Percentiles rank a stretch among this genome's conserved stretches.
Evolutionary conservation across 2,329 filamentous ascomycete species (phyloP).

Genomic region (Fusarium anguioides): DNA sequence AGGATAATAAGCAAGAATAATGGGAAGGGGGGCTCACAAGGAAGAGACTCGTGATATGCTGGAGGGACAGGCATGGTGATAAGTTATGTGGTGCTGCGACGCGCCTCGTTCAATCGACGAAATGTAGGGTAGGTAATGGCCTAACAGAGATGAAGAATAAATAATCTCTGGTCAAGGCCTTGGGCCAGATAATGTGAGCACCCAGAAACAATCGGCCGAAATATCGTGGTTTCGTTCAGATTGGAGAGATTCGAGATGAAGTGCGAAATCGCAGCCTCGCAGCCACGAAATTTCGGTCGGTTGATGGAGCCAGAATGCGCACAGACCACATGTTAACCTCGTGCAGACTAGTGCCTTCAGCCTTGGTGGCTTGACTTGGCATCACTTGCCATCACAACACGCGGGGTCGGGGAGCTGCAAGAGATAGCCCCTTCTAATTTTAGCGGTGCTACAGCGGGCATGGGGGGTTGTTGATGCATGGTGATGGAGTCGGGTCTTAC

Average conservation of each 20-base stretch:
- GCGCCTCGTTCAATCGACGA: not conserved
- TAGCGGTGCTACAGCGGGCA: conserved; percentile 17
- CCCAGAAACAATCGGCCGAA: not conserved
- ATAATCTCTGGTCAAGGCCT: not conserved
- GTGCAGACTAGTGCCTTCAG: conserved; percentile 4
- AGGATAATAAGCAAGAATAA: not conserved
- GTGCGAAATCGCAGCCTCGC: conserved; percentile 15
- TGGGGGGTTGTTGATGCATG: conserved; percentile 10
- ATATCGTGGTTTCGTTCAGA: not conserved
- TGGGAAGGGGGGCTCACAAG: conserved; percentile 67
- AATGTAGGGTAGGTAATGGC: not conserved
- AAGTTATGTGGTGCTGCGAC: conserved; percentile 11
- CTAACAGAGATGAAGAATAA: not conserved
- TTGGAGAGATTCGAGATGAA: not conserved
- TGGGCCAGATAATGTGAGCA: not conserved
- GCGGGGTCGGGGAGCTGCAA: not conserved
- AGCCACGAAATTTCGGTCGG: conserved; percentile 15
- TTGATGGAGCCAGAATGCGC: not conserved
- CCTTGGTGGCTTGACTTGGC: conserved; percentile 31
- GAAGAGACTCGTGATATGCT: conserved; percentile 79
- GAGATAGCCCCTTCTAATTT: conserved; percentile 7
- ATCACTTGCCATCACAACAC: not conserved
- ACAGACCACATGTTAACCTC: conserved; percentile 34
- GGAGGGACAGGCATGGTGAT: conserved; percentile 47
- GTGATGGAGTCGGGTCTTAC: conserved; percentile 6